A percentile compares a stretch with the other conserved stretches of the same genome.
These are phyloP conservation scores for Cocos nucifera DNA, from an alignment of 176 grass and related monocot genomes.

Conservation along the genomic window DNA sequence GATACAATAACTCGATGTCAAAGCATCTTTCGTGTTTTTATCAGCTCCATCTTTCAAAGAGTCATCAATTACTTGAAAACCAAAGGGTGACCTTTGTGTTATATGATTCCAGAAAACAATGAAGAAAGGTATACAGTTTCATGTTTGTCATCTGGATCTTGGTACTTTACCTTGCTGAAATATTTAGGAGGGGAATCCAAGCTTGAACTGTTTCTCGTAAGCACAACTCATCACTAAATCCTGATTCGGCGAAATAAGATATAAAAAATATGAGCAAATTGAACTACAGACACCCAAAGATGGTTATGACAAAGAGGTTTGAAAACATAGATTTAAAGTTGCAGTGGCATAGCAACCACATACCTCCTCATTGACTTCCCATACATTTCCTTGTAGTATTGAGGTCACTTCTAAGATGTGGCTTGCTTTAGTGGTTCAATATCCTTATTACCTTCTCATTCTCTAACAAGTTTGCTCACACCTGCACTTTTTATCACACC, in stretches of 20 bases:
- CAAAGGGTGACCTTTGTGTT: neutral
- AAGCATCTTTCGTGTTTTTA: constrained; percentile 39
- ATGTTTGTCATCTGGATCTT: too few species aligned
- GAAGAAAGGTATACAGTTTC: too few species aligned
- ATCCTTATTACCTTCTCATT: constrained; percentile 59
- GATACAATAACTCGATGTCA: constrained; percentile 65
- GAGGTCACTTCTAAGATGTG: constrained; percentile 50
- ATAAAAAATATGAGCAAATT: neutral
- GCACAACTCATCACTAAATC: constrained; percentile 26
- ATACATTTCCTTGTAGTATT: constrained; percentile 55
- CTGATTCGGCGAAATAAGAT: constrained; percentile 13
- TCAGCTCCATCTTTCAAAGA: constrained; percentile 46
- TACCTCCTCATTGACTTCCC: constrained; percentile 40
- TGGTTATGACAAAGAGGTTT: too few species aligned
- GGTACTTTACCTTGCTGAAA: constrained; percentile 52
- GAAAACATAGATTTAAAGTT: too few species aligned
- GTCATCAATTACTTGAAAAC: constrained; percentile 38
- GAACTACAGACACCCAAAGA: too few species aligned
- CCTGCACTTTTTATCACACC: constrained; percentile 37
- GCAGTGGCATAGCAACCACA: neutral
- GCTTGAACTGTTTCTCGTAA: constrained; percentile 46
- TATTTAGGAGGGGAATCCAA: constrained; percentile 57
- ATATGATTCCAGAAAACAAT: too few species aligned
- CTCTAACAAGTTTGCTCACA: constrained; percentile 34
- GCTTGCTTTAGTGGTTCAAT: constrained; percentile 75